Conservation (phyloP, 2,329 filamentous ascomycete species). For the Boeremia exigua region DNA sequence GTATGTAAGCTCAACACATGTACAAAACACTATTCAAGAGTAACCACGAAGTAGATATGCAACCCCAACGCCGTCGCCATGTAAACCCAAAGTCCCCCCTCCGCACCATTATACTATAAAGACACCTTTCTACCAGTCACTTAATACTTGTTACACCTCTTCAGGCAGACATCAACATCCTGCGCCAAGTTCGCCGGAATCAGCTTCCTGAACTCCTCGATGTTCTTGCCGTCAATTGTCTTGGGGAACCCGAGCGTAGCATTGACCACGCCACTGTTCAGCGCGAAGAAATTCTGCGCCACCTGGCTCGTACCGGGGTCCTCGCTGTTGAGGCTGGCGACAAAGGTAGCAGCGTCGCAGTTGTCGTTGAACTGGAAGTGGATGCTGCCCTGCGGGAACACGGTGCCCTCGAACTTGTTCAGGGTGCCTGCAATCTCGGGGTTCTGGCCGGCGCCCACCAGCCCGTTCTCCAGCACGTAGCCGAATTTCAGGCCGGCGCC, state of each 20-base stretch:
- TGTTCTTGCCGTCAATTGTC: constrained; percentile 42
- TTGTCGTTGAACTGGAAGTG: constrained; percentile 58
- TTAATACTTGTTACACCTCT: constrained; percentile 50
- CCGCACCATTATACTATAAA: background rate
- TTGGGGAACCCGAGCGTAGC: constrained; percentile 48
- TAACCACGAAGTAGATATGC: background rate
- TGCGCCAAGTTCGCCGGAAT: constrained; percentile 59
- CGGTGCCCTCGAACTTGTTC: constrained; percentile 53
- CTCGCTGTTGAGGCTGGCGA: constrained; percentile 52
- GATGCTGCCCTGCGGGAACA: constrained; percentile 55
- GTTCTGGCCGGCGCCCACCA: constrained; percentile 41
- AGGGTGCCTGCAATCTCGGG: constrained; percentile 51
- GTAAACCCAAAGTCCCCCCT: background rate
- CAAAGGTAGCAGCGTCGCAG: constrained; percentile 53
- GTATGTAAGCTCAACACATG: too few species aligned
- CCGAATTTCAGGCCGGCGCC: constrained; percentile 51
- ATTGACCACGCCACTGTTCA: constrained; percentile 46
- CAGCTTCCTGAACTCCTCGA: constrained; percentile 43
- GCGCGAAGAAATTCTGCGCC: constrained; percentile 53
- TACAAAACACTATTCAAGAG: background rate
- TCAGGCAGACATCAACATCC: constrained; percentile 61
- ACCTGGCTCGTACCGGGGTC: constrained; percentile 52
- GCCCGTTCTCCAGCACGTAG: constrained; percentile 56
- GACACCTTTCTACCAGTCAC: background rate
- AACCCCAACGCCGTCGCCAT: background rate